These are phyloP conservation scores for Castanopsis chinensis DNA, from an alignment of 306 rosid species.

Conservation along the genomic window DNA sequence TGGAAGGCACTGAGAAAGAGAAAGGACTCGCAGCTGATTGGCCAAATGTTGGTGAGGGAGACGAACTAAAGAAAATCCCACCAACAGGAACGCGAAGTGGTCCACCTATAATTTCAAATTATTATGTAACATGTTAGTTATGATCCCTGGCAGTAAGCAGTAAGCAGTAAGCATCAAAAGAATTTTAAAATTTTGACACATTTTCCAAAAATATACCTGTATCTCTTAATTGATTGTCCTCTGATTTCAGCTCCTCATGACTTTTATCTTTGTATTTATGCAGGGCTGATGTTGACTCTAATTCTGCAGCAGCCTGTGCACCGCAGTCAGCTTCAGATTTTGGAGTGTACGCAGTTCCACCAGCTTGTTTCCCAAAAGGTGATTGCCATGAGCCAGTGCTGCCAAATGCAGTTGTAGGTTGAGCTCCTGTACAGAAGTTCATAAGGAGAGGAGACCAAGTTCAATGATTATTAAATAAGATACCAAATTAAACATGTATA, in stretches of 20 bases:
- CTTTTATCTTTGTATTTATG: conserved; percentile 81
- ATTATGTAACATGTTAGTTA: conserved; percentile 8
- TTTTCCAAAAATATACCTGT: conserved; percentile 45
- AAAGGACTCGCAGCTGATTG: conserved; percentile 63
- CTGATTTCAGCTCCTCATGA: conserved; percentile 97
- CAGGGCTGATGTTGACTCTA: conserved; percentile 96
- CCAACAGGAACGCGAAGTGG: conserved; percentile 57
- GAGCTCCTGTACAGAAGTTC: conserved; percentile 54
- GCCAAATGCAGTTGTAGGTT: conserved; percentile 63
- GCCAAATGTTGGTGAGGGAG: conserved; percentile 52
- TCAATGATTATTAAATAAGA: conserved; percentile 14
- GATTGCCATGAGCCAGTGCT: conserved; percentile 53
- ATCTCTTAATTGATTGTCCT: conserved; percentile 91
- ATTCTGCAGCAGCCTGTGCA: conserved; percentile 49
- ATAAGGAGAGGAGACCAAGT: conserved; percentile 1
- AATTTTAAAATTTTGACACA: background rate
- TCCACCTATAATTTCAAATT: conserved; percentile 64
- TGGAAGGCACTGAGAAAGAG: no score
- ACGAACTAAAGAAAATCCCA: conserved; percentile 47
- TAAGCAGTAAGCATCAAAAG: background rate
- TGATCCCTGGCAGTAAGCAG: background rate
- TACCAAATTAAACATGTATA: background rate
- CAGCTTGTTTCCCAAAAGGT: conserved; percentile 65
- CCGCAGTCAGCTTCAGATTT: conserved; percentile 75
- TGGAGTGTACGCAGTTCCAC: conserved; percentile 74